Percentiles rank a stretch among this genome's conserved stretches.
phyloP scores from a whole-genome alignment of 2,329 filamentous ascomycete genomes.

The Aspergillus latus region DNA sequence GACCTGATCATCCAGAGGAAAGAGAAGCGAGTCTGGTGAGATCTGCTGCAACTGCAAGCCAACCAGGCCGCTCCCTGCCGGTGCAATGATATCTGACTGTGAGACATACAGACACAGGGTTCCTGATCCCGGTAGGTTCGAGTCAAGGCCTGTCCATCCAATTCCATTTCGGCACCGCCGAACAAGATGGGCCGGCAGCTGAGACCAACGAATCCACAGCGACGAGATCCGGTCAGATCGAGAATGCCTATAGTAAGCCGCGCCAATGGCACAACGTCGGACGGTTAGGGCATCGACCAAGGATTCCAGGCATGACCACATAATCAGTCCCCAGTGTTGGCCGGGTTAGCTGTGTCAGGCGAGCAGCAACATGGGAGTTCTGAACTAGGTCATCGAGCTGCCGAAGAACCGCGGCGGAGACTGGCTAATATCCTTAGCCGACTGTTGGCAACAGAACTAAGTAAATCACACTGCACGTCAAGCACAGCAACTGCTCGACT shows the following conservation, averaged over 20 bases:
- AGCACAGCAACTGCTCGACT: conserved; percentile 4
- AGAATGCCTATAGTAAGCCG: conserved; percentile 11
- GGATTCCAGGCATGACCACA: conserved; percentile 15
- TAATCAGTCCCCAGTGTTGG: conserved; percentile 12
- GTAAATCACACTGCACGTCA: conserved; percentile 15
- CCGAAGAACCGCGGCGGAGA: conserved; percentile 15
- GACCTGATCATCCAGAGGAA: background rate
- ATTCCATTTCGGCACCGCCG: conserved; percentile 16
- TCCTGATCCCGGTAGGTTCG: conserved; percentile 21
- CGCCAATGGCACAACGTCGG: conserved; percentile 20
- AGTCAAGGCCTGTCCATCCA: conserved; percentile 14
- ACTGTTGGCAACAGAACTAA: conserved; percentile 20
- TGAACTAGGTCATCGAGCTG: conserved; percentile 5
- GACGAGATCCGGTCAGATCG: conserved; percentile 14
- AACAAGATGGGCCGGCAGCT: conserved; percentile 9
- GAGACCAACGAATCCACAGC: conserved; percentile 4
- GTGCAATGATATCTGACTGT: conserved; percentile 14
- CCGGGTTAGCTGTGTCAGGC: conserved; percentile 12
- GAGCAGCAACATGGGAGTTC: conserved; percentile 7
- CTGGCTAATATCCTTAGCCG: conserved; percentile 10
- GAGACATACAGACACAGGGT: conserved; percentile 13
- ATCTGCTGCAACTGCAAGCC: conserved; percentile 14
- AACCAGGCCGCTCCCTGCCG: conserved; percentile 22
- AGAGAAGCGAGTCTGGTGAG: conserved; percentile 4
- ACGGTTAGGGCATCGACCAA: conserved; percentile 13